A percentile compares a stretch with the other conserved stretches of the same genome.
Conservation (phyloP, 2,329 filamentous ascomycete genomes). For the Aspergillus ustus region DNA sequence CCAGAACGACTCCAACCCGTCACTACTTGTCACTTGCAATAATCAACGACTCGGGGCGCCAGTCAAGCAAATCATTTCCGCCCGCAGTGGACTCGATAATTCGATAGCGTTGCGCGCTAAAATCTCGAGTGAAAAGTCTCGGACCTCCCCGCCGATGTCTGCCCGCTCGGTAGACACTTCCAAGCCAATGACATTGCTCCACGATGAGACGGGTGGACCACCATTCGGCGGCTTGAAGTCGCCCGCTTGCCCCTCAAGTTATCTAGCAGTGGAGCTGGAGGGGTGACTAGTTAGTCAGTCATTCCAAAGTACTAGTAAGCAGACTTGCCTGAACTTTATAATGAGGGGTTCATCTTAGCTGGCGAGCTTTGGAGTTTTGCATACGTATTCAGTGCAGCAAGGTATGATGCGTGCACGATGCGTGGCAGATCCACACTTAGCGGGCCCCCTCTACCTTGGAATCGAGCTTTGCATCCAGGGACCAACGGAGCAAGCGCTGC, state of each 20-base stretch:
- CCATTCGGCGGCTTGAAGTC: neutral
- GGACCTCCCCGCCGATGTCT: neutral
- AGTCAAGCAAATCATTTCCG: neutral
- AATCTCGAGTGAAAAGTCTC: neutral
- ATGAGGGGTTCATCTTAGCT: neutral
- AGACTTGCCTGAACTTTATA: neutral
- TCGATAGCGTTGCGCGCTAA: slow-evolving; percentile 11
- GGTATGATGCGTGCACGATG: neutral
- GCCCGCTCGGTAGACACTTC: neutral
- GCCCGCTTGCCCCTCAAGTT: neutral
- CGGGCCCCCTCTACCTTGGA: neutral
- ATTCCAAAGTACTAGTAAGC: neutral
- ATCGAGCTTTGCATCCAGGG: neutral
- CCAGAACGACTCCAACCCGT: neutral
- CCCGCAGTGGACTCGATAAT: neutral
- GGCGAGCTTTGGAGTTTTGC: neutral
- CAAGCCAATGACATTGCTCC: neutral
- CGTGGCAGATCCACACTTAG: neutral
- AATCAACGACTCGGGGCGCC: neutral
- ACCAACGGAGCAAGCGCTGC: neutral
- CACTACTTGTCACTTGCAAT: neutral
- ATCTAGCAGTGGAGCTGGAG: too few relatives aligned
- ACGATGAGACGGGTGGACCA: neutral
- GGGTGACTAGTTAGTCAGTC: too few relatives aligned
- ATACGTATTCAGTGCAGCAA: too few relatives aligned